phyloP scores from a whole-genome alignment of 192 early-diverging fungal genomes.

The Linnemannia zychae region DNA sequence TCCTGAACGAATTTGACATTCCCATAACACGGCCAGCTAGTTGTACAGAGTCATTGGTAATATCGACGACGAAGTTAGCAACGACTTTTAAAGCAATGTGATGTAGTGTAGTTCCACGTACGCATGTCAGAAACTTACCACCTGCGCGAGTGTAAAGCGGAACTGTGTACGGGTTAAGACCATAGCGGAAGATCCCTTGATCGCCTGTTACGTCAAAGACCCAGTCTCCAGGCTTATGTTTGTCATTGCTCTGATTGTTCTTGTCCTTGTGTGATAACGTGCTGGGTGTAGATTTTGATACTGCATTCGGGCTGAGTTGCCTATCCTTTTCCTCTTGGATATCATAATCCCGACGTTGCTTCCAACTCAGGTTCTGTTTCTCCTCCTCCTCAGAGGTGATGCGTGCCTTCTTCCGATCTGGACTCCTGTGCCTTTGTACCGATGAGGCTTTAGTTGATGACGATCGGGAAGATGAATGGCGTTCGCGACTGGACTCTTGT shows the following conservation, averaged over 20 bases:
- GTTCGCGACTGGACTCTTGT: neutral
- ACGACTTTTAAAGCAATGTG: too few relatives aligned
- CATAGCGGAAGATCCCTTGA: conserved; percentile 40
- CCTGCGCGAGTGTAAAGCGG: conserved; percentile 50
- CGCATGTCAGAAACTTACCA: conserved; percentile 16
- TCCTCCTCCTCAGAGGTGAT: neutral
- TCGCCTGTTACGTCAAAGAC: conserved; percentile 57
- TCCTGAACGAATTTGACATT: conserved; percentile 21
- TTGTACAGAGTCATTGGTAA: neutral
- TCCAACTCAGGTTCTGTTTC: neutral
- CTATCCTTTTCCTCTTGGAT: conserved; percentile 3
- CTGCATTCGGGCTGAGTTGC: neutral
- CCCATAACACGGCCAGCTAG: conserved; percentile 43
- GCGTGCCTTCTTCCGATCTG: conserved; percentile 23
- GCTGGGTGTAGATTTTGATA: neutral
- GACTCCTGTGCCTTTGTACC: conserved; percentile 8
- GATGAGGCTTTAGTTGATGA: neutral
- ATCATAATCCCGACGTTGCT: conserved; percentile 4
- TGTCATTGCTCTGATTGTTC: neutral
- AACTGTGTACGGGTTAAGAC: conserved; percentile 20
- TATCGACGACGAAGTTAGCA: neutral
- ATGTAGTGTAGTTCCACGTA: too few relatives aligned
- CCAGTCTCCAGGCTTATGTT: conserved; percentile 38
- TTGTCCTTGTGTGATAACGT: neutral
- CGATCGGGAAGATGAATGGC: neutral